phyloP scores from a whole-genome alignment of 2,329 filamentous ascomycete genomes.

The Epichloe sp. region DNA sequence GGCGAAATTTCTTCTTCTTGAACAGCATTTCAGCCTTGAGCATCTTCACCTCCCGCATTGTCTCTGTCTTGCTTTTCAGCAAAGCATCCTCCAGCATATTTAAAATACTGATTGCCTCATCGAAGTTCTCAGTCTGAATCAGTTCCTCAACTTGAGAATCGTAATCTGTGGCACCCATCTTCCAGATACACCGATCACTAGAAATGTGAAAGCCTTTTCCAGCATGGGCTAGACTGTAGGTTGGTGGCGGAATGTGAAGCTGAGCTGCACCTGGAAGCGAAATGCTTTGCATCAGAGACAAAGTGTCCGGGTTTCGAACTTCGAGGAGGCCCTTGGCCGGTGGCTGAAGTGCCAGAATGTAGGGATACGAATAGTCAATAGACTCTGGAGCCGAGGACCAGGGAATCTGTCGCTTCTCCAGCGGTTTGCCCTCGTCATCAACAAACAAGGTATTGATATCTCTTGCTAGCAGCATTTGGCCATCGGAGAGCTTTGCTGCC shows the following conservation, averaged over 20 bases:
- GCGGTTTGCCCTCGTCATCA: slow-evolving; percentile 64
- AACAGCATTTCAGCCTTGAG: slow-evolving; percentile 82
- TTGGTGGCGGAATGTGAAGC: slow-evolving; percentile 84
- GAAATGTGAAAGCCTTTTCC: slow-evolving; percentile 91
- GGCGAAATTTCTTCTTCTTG: slow-evolving; percentile 65
- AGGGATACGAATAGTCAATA: slow-evolving; percentile 93
- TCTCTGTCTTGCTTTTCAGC: slow-evolving; percentile 66
- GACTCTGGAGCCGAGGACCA: slow-evolving; percentile 82
- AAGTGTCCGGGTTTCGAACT: slow-evolving; percentile 81
- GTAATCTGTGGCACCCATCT: slow-evolving; percentile 88
- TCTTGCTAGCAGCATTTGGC: slow-evolving; percentile 85
- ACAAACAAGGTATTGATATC: slow-evolving; percentile 94
- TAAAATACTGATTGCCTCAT: slow-evolving; percentile 85
- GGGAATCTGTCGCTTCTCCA: slow-evolving; percentile 79
- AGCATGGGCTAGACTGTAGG: slow-evolving; percentile 85
- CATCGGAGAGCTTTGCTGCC: slow-evolving; percentile 67
- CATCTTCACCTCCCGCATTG: slow-evolving; percentile 77
- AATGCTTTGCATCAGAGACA: slow-evolving; percentile 81
- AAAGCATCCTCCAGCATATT: slow-evolving; percentile 87
- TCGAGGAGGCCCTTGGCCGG: slow-evolving; percentile 76
- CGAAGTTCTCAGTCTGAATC: slow-evolving; percentile 58
- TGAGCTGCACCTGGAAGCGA: slow-evolving; percentile 68
- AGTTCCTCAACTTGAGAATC: slow-evolving; percentile 79
- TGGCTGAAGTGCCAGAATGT: slow-evolving; percentile 75
- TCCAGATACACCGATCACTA: slow-evolving; percentile 86